Base-by-base conservation (phyloP, 179 eudicot species). In the Silene coronaria region DNA sequence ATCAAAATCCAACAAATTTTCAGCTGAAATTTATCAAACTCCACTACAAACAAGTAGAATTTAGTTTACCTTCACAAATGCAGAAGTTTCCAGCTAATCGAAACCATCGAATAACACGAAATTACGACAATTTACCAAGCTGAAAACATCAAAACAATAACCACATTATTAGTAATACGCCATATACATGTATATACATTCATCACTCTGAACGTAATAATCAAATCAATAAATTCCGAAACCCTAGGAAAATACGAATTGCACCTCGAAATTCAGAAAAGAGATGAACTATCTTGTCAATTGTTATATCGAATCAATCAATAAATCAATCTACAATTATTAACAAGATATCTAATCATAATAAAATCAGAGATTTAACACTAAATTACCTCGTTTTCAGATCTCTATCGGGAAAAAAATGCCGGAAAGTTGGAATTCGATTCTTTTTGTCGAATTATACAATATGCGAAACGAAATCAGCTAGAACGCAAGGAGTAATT, bases 321-420 rank as follows among this genome's bases (percentile, higher is more conserved):
- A 51, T 17, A 51, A 51, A 51, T 51, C 58, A 53, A 53, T 53
- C 58, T 3, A 53, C 21, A 53, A n/a, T 53, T 10, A 53, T 53
- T 16, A 6, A 53, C 19, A 53, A 16, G n/a, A 53, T 4, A 53
- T 53, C 58, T 17, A 53, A 14, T 53, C 58, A 21, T 53, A 66
- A 34, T 30, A 34, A 38, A 68, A 68, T 42, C 72, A 68, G n/a
- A 68, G 57, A 68, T 68, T 27, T 68, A 23, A 68, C 28, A 42
- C 5, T 68, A 21, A 51, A 68, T 42, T 32, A 23, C 46, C 46
- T 13, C 67, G 67, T 26, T 63, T 26, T 26, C 21, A 13, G 30
- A 53, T 53, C 58, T 16, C 58, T 53, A 6, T 5, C 19, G 13
- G 14, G 0, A 42, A 53, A 53, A 53, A 53, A 53, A 53, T 13